A percentile compares a stretch with the other conserved stretches of the same genome.
Conservation (phyloP, 768 basidiomycete species). For the Polyporus arcularius region DNA sequence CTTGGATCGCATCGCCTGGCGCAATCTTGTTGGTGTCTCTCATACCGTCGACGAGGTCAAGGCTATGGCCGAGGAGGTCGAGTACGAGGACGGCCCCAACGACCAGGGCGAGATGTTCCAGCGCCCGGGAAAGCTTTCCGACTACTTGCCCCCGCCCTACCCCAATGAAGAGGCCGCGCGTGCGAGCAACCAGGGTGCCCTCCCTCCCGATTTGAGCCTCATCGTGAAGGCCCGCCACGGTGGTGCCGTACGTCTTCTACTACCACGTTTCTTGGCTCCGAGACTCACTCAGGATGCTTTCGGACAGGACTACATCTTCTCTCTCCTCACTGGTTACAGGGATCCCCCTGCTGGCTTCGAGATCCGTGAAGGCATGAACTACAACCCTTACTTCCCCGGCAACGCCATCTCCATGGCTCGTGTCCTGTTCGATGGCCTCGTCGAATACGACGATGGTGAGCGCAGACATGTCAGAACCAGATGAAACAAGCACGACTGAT, state of each 20-base stretch:
- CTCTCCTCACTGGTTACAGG: slow-evolving; percentile 94
- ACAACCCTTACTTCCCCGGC: slow-evolving; percentile 98
- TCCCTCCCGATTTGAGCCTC: slow-evolving; percentile 95
- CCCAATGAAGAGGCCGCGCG: slow-evolving; percentile 98
- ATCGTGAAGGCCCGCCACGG: slow-evolving; percentile 99
- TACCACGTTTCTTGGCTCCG: background rate
- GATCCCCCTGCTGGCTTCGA: slow-evolving; percentile 96
- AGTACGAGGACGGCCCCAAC: slow-evolving; percentile 96
- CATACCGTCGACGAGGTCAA: slow-evolving; percentile 91
- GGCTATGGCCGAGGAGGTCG: slow-evolving; percentile 92
- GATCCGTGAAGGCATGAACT: slow-evolving; percentile 97
- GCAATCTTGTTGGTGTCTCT: slow-evolving; percentile 97
- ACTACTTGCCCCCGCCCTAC: slow-evolving; percentile 95
- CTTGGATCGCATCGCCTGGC: slow-evolving; percentile 98
- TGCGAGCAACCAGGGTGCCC: slow-evolving; percentile 89
- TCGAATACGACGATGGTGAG: slow-evolving; percentile 94
- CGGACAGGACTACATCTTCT: slow-evolving; percentile 90
- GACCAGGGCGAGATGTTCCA: slow-evolving; percentile 98
- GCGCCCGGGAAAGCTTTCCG: slow-evolving; percentile 96
- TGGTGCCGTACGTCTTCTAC: slow-evolving; percentile 69
- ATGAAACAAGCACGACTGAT: background rate
- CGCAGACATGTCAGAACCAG: background rate
- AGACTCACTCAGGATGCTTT: background rate
- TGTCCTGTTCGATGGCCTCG: slow-evolving; percentile 91
- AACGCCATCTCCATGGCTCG: slow-evolving; percentile 99